Conservation (phyloP, 257 asterid species). For the Lavandula angustifolia region DNA sequence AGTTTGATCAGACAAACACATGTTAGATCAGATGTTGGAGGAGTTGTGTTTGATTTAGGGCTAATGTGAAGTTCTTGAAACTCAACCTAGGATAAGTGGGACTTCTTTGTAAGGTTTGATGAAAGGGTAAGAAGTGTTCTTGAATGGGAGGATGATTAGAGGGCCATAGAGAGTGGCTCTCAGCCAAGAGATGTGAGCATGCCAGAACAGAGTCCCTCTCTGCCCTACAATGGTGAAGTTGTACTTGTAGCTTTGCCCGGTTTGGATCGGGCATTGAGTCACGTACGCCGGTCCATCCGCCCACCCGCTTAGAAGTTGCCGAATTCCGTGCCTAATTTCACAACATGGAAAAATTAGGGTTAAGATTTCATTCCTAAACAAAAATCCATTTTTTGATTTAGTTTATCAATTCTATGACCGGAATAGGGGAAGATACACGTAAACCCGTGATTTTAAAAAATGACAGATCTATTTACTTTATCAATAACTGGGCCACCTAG, state of each 20-base stretch:
- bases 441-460: no score
- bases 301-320: constrained; percentile 67
- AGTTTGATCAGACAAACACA: background rate
- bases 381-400: no score
- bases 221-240: constrained; percentile 66
- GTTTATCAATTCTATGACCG: no score
- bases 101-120: constrained; percentile 57
- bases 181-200: constrained; percentile 75
- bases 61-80: background rate
- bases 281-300: constrained; percentile 68
- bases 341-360: no score
- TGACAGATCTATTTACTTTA: background rate
- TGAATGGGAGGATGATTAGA: constrained; percentile 46
- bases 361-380: no score
- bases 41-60: no score
- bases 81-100: constrained; percentile 60
- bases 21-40: no score
- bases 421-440: no score
- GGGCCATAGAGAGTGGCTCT: constrained; percentile 66
- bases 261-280: constrained; percentile 71
- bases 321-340: constrained; percentile 59
- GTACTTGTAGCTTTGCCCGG: constrained; percentile 56
- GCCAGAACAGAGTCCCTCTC: constrained; percentile 69
- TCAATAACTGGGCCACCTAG: background rate
- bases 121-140: constrained; percentile 58